These are phyloP conservation scores for Scleroderma bovista DNA, from an alignment of 768 basidiomycete genomes.

Conservation along the genomic window DNA sequence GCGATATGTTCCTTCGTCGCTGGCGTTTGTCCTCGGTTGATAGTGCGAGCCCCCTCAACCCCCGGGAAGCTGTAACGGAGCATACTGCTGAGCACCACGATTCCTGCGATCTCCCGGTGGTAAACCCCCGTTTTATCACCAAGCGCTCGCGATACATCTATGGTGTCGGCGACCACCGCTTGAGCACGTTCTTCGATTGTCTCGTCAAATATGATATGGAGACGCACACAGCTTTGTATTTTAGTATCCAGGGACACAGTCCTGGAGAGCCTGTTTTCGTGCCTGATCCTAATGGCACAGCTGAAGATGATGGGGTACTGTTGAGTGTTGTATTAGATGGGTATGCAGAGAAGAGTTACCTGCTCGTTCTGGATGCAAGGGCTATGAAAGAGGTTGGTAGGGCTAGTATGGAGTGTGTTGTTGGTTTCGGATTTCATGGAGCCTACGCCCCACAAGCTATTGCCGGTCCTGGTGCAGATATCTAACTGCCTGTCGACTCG, in stretches of 20 bases:
- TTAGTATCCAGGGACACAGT: conserved; percentile 25
- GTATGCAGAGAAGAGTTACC: conserved; percentile 26
- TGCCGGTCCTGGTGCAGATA: conserved; percentile 14
- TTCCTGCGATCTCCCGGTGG: conserved; percentile 32
- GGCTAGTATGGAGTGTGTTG: conserved; percentile 29
- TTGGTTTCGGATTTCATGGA: too few relatives aligned
- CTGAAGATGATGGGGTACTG: conserved; percentile 34
- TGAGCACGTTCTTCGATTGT: conserved; percentile 30
- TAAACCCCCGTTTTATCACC: conserved; percentile 27
- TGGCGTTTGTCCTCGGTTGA: conserved; percentile 26
- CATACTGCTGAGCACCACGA: conserved; percentile 20
- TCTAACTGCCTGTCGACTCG: conserved; percentile 7
- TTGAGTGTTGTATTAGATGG: conserved; percentile 34
- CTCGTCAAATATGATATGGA: too few relatives aligned
- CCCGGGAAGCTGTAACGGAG: conserved; percentile 14
- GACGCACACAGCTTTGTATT: too few relatives aligned
- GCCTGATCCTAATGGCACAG: conserved; percentile 20
- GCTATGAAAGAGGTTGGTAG: conserved; percentile 32
- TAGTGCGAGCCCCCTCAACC: conserved; percentile 8
- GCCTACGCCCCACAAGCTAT: conserved; percentile 12
- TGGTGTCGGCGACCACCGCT: conserved; percentile 20
- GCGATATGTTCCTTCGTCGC: conserved; percentile 24
- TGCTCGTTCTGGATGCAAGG: conserved; percentile 33
- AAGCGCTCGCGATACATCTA: conserved; percentile 31
- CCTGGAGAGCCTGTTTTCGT: conserved; percentile 36